These are phyloP conservation scores for Globisporangium cylindrosporum DNA, from an alignment of 352 stramenopile genomes.

Conservation along the genomic window DNA sequence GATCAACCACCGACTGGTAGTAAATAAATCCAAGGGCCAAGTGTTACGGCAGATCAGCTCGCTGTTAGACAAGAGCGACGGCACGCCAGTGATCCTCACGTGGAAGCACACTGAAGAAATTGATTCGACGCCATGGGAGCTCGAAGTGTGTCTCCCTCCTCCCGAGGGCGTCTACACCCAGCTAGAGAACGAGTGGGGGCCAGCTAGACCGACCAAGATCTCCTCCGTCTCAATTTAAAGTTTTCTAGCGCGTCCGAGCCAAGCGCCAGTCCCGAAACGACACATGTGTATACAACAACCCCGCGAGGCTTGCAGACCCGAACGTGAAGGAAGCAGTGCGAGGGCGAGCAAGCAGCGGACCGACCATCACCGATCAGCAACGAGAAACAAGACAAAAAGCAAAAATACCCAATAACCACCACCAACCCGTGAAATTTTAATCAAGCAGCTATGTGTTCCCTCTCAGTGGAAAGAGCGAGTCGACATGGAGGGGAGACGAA, in stretches of 20 bases:
- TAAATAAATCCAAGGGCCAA: slow-evolving; percentile 85
- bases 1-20: slow-evolving; percentile 84
- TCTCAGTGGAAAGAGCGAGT: slow-evolving; percentile 25
- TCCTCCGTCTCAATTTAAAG: slow-evolving; percentile 82
- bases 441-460: slow-evolving; percentile 16
- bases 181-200: slow-evolving; percentile 84
- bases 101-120: slow-evolving; percentile 85
- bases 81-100: slow-evolving; percentile 64
- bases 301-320: slow-evolving; percentile 4
- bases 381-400: slow-evolving; percentile 12
- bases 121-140: slow-evolving; percentile 70
- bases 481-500: slow-evolving; percentile 6
- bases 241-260: slow-evolving; percentile 8
- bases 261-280: neutral
- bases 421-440: slow-evolving; percentile 12
- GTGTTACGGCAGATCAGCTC: slow-evolving; percentile 79
- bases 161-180: slow-evolving; percentile 79
- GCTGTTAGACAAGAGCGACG: slow-evolving; percentile 72
- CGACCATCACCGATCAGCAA: neutral
- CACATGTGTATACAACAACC: slow-evolving; percentile 8
- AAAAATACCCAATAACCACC: slow-evolving; percentile 6
- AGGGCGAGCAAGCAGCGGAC: neutral
- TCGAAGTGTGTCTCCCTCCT: slow-evolving; percentile 70
- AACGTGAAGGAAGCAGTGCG: slow-evolving; percentile 13
- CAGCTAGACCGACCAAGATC: slow-evolving; percentile 77